These are phyloP conservation scores for Ceratobasidium sp. DNA, from an alignment of 1,284 basidiomycete species.

Conservation along the genomic window DNA sequence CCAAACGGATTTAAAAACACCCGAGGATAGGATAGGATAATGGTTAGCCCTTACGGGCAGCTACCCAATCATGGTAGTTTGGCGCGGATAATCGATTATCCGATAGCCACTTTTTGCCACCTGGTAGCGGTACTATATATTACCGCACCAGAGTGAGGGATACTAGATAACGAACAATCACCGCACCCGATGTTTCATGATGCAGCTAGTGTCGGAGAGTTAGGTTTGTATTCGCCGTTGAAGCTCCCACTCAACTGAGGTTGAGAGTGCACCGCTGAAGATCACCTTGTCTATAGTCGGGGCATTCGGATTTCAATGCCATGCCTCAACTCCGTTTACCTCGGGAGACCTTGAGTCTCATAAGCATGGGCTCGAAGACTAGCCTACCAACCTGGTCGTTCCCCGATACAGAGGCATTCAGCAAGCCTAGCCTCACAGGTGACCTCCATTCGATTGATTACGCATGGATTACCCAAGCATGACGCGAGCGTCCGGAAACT, in stretches of 20 bases:
- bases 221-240: not conserved
- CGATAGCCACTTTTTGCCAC: slow-evolving; percentile 24
- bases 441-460: slow-evolving; percentile 24
- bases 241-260: slow-evolving; percentile 3
- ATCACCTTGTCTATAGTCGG: not conserved
- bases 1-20: too few relatives aligned
- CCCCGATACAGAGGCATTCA: slow-evolving; percentile 3
- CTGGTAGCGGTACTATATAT: not conserved
- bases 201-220: not conserved
- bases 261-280: not conserved
- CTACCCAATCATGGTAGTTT: not conserved
- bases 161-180: not conserved
- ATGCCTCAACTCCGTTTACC: slow-evolving; percentile 34
- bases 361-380: slow-evolving; percentile 22
- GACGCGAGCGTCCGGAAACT: slow-evolving; percentile 7
- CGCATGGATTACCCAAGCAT: slow-evolving; percentile 17
- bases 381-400: too few relatives aligned
- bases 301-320: slow-evolving; percentile 6
- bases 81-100: not conserved
- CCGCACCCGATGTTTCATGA: not conserved
- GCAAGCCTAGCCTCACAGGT: slow-evolving; percentile 12
- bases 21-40: too few relatives aligned
- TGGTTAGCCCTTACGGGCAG: too few relatives aligned
- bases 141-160: not conserved
- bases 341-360: slow-evolving; percentile 25